phyloP scores from a whole-genome alignment of 176 grass and related monocot species.

The Typha latifolia region DNA sequence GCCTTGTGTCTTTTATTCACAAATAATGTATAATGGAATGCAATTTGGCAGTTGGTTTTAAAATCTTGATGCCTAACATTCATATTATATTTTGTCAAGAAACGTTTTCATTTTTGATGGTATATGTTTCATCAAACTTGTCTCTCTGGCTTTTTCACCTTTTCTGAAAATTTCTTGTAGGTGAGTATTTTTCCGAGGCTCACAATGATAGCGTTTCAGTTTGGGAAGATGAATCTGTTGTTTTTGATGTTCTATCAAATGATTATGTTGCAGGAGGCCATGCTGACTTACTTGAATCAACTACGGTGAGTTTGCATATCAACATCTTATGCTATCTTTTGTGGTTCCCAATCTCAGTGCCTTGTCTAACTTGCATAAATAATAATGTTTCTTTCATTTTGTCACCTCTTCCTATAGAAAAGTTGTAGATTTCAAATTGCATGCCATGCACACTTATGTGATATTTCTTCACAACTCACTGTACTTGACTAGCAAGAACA shows the following conservation, averaged over 20 bases:
- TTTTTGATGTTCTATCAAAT: slow-evolving; percentile 62
- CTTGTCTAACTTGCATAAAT: not conserved
- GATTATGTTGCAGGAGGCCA: slow-evolving; percentile 40
- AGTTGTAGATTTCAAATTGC: too few species aligned
- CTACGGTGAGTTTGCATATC: slow-evolving; percentile 31
- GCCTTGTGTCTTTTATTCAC: too few species aligned
- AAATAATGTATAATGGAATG: too few species aligned
- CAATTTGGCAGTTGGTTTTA: too few species aligned
- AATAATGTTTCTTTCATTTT: not conserved
- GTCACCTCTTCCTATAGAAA: not conserved
- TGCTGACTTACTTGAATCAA: slow-evolving; percentile 32
- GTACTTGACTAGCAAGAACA: too few species aligned
- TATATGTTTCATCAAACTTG: not conserved
- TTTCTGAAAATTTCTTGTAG: slow-evolving; percentile 29
- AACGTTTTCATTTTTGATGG: not conserved
- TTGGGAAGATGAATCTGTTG: slow-evolving; percentile 59
- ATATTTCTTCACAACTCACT: too few species aligned
- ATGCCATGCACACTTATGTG: too few species aligned
- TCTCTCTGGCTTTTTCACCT: not conserved
- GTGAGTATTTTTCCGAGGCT: slow-evolving; percentile 53
- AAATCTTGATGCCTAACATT: too few species aligned
- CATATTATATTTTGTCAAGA: too few species aligned
- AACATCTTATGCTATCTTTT: not conserved
- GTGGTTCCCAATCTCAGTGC: not conserved
- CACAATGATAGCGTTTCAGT: slow-evolving; percentile 53